Evolutionary conservation across 2,329 filamentous ascomycete species (phyloP).

Genomic region (Aureobasidium zeae): DNA sequence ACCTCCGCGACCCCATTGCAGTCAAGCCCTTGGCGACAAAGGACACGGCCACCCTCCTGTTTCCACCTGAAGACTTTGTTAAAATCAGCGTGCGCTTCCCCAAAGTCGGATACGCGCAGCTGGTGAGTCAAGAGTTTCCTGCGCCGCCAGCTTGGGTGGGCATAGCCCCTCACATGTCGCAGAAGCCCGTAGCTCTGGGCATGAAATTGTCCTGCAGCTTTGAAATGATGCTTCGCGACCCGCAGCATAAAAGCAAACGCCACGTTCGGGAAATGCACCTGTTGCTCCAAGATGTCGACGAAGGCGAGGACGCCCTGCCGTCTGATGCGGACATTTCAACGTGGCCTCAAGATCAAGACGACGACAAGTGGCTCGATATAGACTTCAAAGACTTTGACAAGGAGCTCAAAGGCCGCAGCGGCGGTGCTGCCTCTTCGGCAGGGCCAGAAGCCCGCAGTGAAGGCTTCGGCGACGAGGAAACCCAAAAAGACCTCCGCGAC

Average conservation of each 20-base stretch:
- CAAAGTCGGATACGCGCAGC: conserved; percentile 79
- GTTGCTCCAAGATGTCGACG: conserved; percentile 63
- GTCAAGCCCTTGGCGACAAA: conserved; percentile 58
- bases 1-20: conserved; percentile 72
- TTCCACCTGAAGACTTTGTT: conserved; percentile 71
- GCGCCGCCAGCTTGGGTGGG: conserved; percentile 50
- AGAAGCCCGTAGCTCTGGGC: conserved; percentile 53
- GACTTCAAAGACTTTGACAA: conserved; percentile 80
- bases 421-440: conserved; percentile 18
- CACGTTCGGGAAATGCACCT: conserved; percentile 66
- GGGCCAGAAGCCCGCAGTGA: conserved; percentile 19
- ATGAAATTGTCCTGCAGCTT: conserved; percentile 89
- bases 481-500: conserved; percentile 70
- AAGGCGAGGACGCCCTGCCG: conserved; percentile 63
- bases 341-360: conserved; percentile 68
- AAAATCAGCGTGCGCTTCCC: conserved; percentile 75
- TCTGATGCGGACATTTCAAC: conserved; percentile 59
- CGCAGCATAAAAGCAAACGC: conserved; percentile 58
- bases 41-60: conserved; percentile 47
- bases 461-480: conserved; percentile 53
- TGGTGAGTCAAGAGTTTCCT: conserved; percentile 74
- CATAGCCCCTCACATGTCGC: conserved; percentile 31
- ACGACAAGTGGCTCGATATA: conserved; percentile 87
- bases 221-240: conserved; percentile 69
- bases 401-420: conserved; percentile 55